These are phyloP conservation scores for Falciphora oryzae DNA, from an alignment of 2,329 filamentous ascomycete genomes.

Conservation along the genomic window DNA sequence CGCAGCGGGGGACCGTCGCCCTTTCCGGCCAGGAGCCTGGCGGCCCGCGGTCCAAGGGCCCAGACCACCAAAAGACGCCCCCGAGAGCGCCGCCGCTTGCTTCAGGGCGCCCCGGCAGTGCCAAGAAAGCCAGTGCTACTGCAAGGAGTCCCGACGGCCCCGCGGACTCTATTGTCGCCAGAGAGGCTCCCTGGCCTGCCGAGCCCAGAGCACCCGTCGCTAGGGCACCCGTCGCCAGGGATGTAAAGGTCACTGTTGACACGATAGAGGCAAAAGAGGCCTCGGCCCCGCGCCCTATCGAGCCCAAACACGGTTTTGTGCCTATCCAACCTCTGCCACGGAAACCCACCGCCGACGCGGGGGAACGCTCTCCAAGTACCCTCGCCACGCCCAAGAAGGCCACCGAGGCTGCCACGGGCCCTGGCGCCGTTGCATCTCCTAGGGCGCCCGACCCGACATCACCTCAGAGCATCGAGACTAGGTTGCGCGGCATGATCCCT, in stretches of 20 bases:
- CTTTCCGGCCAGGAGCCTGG: neutral
- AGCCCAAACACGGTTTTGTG: neutral
- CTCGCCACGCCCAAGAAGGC: neutral
- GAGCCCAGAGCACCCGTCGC: too few species aligned
- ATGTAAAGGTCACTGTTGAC: neutral
- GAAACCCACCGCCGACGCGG: neutral
- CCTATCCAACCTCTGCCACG: neutral
- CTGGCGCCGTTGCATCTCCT: neutral
- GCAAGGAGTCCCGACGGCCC: neutral
- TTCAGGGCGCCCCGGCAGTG: neutral
- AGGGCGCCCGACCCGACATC: too few species aligned
- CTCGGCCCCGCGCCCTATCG: neutral
- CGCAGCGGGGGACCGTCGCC: neutral
- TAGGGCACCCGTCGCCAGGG: neutral
- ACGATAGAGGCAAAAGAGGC: neutral
- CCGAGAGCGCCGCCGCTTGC: neutral
- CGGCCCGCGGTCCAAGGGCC: neutral
- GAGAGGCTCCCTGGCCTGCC: neutral
- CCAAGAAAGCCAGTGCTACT: neutral
- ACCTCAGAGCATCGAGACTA: conserved; percentile 26
- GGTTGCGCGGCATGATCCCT: conserved; percentile 33
- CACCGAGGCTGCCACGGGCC: too few species aligned
- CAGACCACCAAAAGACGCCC: neutral
- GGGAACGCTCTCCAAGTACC: too few species aligned
- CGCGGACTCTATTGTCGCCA: neutral